Evolutionary conservation across 192 early-diverging fungal genomes (phyloP), one percentile per base, ranked within the genome.

Genomic region (Kickxella alabastrina): DNA sequence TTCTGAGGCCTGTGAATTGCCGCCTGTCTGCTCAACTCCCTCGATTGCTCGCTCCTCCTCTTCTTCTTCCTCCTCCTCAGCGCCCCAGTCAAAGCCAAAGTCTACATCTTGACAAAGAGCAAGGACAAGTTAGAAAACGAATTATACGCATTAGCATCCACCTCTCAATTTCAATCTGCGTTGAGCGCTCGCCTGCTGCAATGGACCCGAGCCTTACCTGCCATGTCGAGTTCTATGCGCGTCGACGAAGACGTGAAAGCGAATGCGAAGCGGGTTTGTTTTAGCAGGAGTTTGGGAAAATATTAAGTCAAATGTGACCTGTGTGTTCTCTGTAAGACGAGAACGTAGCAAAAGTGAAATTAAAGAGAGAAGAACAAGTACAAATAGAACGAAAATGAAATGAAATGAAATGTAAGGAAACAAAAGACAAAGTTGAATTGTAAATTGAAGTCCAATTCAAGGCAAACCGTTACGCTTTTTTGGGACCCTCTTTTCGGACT

Each of bases 51-150:
- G 15, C 28, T 10, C 39, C 4, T 36, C 14, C 43, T 52, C 54
- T 0, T n/a, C 24, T 1, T 43, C 27, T 25, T 62, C 48, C 18
- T 40, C 28, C 40, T 41, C 51, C 10, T 46, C 51, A 10, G 23
- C 32, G 28, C 42, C 59, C 71, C 71, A 75, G 52, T 67, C 71
- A 26, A 59, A 66, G 25, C 71, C 71, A 50, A 75, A 75, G 43
- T 75, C 71, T 74, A 58, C 10, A 23, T 21, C 10, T n/a, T n/a
- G 6, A 32, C n/a, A 32, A 34, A 9, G 18, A 1, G n/a, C 31
- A 17, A 0, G 12, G 29, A 32, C 42, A 23, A 28, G 25, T 19
- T 18, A 26, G 0, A 19, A 46, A 46, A 17, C 44, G 19, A 14
- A 42, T 2, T 19, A 35, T 34, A 14, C 34, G 26, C 10, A 10